Evolutionary conservation across 2,329 filamentous ascomycete species (phyloP), one percentile per base, ranked within the genome.

Genomic region (Ciborinia camelliae): DNA sequence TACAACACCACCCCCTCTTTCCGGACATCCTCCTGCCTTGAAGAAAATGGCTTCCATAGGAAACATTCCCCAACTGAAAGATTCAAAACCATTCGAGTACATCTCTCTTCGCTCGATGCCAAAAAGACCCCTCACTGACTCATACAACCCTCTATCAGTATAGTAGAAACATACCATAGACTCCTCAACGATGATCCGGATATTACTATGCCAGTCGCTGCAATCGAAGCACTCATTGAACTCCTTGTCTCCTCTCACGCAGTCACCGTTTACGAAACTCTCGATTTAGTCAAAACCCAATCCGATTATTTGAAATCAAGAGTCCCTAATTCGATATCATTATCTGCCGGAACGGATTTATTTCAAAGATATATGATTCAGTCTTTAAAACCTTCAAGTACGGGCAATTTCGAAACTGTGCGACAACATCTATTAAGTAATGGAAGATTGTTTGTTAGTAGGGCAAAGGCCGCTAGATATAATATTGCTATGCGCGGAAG

Each of bases 301-400:
- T 94, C 91, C 59, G 82, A 85, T 61, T 85, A 87, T 72, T 86
- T 99, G 69, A 94, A 93, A 77, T 82, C 83, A 65, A 86, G 88
- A 26, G 89, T 96, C 62, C 83, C 89, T 9, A 98, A 99, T 79
- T 91, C 93, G 18, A 91, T 98, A 64, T 94, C 93, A 5, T 86
- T 98, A 20, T 92, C 91, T 57, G 95, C 96, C 63, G 95, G 95
- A 73, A 97, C 93, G 66, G 93, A 97, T 76, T 86, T 98, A 66
- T 98, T 99, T 81, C 90, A 95, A 76, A 90, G 94, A 75, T 98
- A 96, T 78, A 86, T 99, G 71, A 89, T 97, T 73, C 87, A 88
- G 64, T 92, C 83, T 68, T 81, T 89, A 41, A 74, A 75, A 43
- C 80, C 73, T 72, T 82, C 32, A 70, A 80, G 69, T 75, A 81